Percentiles rank a stretch among this genome's conserved stretches.
Conservation (phyloP, 345 rosid species). For the Rubroshorea leprosula region DNA sequence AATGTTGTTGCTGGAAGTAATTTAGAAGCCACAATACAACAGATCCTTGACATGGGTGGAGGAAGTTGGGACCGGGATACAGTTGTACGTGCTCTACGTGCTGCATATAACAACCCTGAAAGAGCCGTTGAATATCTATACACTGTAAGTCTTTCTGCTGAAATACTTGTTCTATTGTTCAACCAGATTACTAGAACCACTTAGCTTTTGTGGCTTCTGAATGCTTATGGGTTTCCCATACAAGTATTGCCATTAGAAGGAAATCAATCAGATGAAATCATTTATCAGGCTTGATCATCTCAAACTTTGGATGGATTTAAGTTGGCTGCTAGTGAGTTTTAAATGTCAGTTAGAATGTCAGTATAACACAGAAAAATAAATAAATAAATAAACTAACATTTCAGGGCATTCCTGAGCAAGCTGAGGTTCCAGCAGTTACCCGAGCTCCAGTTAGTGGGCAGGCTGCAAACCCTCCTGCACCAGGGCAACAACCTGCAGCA, state of each 20-base stretch:
- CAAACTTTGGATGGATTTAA: neutral
- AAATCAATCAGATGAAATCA: neutral
- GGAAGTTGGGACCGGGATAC: conserved; percentile 87
- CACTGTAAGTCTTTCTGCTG: conserved; percentile 37
- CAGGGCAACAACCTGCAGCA: conserved; percentile 36
- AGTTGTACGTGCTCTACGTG: conserved; percentile 79
- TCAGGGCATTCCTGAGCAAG: conserved; percentile 63
- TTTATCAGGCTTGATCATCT: neutral
- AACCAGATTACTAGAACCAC: no score
- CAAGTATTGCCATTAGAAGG: neutral
- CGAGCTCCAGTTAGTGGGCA: conserved; percentile 33
- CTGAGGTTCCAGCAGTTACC: conserved; percentile 40
- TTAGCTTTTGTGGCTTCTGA: neutral
- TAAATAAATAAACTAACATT: neutral
- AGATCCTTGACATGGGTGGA: conserved; percentile 92
- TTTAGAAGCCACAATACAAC: conserved; percentile 68
- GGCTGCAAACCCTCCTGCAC: conserved; percentile 33
- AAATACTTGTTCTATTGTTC: neutral
- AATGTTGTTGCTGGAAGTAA: conserved; percentile 75
- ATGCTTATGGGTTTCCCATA: neutral
- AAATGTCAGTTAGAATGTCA: neutral
- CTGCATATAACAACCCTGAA: conserved; percentile 86
- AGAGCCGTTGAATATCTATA: conserved; percentile 93
- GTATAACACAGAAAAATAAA: neutral
- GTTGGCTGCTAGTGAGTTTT: neutral